Percentiles rank a stretch among this genome's conserved stretches.
These are phyloP conservation scores for Alternaria novae-zelandiae DNA, from an alignment of 2,329 filamentous ascomycete genomes.

Conservation along the genomic window DNA sequence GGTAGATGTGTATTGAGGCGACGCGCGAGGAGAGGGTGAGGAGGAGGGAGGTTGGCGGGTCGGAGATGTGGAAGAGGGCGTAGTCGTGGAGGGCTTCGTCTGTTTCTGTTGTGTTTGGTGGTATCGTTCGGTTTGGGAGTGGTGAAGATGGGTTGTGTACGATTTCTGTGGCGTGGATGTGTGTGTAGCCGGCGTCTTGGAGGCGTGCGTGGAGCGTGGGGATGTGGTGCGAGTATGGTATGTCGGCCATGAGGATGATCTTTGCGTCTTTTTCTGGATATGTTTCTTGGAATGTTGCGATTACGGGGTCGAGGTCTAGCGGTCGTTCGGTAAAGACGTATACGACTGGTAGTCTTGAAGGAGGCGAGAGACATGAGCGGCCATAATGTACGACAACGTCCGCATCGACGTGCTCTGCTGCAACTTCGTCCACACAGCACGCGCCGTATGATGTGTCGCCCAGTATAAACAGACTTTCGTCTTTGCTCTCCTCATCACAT, in stretches of 20 bases:
- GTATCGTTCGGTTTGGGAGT: conserved; percentile 83
- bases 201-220: conserved; percentile 63
- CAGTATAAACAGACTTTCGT: conserved; percentile 75
- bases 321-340: conserved; percentile 84
- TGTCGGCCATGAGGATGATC: conserved; percentile 84
- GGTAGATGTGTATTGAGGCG: conserved; percentile 77
- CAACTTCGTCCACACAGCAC: conserved; percentile 96
- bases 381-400: conserved; percentile 96
- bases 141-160: conserved; percentile 78
- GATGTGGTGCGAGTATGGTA: conserved; percentile 83
- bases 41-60: conserved; percentile 81
- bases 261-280: conserved; percentile 70
- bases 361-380: conserved; percentile 88
- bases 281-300: conserved; percentile 68
- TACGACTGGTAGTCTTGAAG: conserved; percentile 82
- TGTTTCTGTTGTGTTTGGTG: conserved; percentile 55
- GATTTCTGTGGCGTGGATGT: conserved; percentile 73
- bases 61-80: conserved; percentile 83
- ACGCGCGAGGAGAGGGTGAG: conserved; percentile 87
- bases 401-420: conserved; percentile 89
- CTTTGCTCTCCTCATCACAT: conserved; percentile 13
- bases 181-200: conserved; percentile 68
- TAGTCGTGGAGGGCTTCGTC: conserved; percentile 65
- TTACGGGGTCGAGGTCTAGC: conserved; percentile 67
- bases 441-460: conserved; percentile 96